Percentiles rank a stretch among this genome's conserved stretches.
phyloP scores from a whole-genome alignment of 768 basidiomycete species.

The Phanerochaete carnosa region DNA sequence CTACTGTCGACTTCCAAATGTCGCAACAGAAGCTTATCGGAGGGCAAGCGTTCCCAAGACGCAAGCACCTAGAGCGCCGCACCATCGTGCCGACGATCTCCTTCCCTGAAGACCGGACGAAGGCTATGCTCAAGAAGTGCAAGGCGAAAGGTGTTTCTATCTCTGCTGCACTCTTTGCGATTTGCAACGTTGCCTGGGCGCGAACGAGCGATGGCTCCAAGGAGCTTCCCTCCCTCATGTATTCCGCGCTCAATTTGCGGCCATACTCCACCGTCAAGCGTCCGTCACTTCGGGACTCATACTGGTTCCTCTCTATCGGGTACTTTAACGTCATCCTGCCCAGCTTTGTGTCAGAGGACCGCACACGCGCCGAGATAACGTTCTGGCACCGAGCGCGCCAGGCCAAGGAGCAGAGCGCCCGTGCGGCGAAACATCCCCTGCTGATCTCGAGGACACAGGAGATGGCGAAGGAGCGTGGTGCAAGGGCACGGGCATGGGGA shows the following conservation, averaged over 20 bases:
- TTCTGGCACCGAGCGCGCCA: conserved; percentile 76
- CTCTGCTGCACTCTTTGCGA: conserved; percentile 69
- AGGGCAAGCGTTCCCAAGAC: conserved; percentile 68
- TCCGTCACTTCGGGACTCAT: conserved; percentile 48
- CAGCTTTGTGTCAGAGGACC: conserved; percentile 54
- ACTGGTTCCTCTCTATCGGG: conserved; percentile 80
- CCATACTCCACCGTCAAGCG: conserved; percentile 46
- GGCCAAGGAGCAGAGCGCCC: conserved; percentile 65
- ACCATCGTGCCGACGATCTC: conserved; percentile 72
- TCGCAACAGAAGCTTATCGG: conserved; percentile 60
- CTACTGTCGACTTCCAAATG: conserved; percentile 52
- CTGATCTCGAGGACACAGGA: conserved; percentile 55
- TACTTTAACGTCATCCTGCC: conserved; percentile 84
- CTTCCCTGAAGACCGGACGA: conserved; percentile 53
- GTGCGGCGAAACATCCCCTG: conserved; percentile 62
- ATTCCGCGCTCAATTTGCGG: conserved; percentile 80
- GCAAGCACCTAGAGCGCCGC: conserved; percentile 39
- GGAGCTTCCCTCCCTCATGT: conserved; percentile 73
- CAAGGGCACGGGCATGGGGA: conserved; percentile 63
- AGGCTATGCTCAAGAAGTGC: conserved; percentile 62
- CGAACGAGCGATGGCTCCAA: conserved; percentile 39
- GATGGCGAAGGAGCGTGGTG: conserved; percentile 64
- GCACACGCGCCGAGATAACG: conserved; percentile 32
- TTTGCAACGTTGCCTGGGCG: conserved; percentile 75
- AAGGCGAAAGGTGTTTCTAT: conserved; percentile 72